These are phyloP conservation scores for Fusarium longipes DNA, from an alignment of 2,329 filamentous ascomycete genomes.

Conservation along the genomic window DNA sequence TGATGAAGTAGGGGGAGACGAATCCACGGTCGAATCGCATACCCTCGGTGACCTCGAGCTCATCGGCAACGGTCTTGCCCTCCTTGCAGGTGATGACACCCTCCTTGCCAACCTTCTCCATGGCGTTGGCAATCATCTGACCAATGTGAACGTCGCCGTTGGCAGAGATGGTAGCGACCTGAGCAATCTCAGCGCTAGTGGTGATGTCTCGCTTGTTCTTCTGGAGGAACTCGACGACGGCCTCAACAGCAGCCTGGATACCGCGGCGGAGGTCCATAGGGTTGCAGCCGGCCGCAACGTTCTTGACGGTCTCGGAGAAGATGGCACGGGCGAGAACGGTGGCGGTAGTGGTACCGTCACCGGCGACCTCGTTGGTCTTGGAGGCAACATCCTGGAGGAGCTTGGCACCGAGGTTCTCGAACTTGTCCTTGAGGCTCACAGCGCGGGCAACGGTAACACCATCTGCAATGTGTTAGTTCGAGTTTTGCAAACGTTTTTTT, in stretches of 20 bases:
- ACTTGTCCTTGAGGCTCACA: conserved; percentile 96
- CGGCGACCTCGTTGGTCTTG: conserved; percentile 99
- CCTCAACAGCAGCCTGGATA: conserved; percentile 95
- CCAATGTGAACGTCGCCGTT: conserved; percentile 97
- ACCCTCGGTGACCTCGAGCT: conserved; percentile 98
- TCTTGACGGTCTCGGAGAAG: conserved; percentile 99
- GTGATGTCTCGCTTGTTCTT: conserved; percentile 98
- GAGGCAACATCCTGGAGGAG: conserved; percentile 97
- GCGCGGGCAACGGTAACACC: conserved; percentile 92
- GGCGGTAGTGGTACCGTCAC: conserved; percentile 98
- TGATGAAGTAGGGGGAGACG: conserved; percentile 99
- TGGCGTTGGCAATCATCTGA: conserved; percentile 94
- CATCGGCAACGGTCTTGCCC: conserved; percentile 97
- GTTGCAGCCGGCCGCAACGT: conserved; percentile 99
- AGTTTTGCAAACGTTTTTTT: background rate
- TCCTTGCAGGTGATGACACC: conserved; percentile 99
- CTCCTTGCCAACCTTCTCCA: conserved; percentile 99
- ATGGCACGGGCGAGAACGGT: conserved; percentile 97
- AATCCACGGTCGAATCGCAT: conserved; percentile 99
- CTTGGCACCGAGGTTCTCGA: conserved; percentile 98
- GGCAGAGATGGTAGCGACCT: conserved; percentile 97
- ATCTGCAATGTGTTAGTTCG: conserved; percentile 62
- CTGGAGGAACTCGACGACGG: conserved; percentile 93
- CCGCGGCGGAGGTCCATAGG: conserved; percentile 98
- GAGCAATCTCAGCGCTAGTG: conserved; percentile 94